Evolutionary conservation across 345 rosid genomes (phyloP), one percentile per base, ranked within the genome.

Genomic region (Eucalyptus sideroxylon): DNA sequence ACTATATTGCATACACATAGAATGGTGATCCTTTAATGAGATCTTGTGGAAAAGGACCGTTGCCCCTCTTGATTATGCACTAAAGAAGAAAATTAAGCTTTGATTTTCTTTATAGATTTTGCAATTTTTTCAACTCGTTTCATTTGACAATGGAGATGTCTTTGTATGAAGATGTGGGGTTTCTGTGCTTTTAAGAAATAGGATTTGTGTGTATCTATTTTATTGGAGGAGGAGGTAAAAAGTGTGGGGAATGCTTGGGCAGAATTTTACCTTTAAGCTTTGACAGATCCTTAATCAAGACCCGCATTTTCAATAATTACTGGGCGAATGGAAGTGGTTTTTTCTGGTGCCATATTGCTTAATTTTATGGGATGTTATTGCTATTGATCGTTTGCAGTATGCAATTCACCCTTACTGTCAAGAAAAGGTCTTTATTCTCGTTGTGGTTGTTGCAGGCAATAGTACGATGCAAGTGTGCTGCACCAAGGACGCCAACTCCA

Each of bases 401-500:
- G 87, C 59, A 86, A 40, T 86, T 86, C 53, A 50, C 16, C 87
- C 15, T 17, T 65, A 69, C 14, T 67, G 87, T 87, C 62, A 19
- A 40, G 59, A 10, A 30, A n/a, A 10, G 11, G 30, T 86, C 26
- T 42, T 30, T 88, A 2, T 15, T 88, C 40, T 49, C 89, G 24
- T 47, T 91, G 83, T 77, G 89, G 40, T 81, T 88, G 89, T n/a
- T 24, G 8, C 90, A 98, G 99, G 96, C 82, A 94, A 77, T 72
- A 93, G 88, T 45, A 91, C 91, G 91, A 92, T 97, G 98, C 92
- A 92, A 49, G 95, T 96, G 55, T 98, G 99, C 90, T 98, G 99
- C 91, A 91, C 89, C 40, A 93, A 91, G 92, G 96, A 97, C 30
- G 90, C 92, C 1, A 95, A 91, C 3, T 91, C 92, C 80, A 93